Evolutionary conservation across 73 alveolate species (phyloP).

Genomic region (Paraurostyla sp.): DNA sequence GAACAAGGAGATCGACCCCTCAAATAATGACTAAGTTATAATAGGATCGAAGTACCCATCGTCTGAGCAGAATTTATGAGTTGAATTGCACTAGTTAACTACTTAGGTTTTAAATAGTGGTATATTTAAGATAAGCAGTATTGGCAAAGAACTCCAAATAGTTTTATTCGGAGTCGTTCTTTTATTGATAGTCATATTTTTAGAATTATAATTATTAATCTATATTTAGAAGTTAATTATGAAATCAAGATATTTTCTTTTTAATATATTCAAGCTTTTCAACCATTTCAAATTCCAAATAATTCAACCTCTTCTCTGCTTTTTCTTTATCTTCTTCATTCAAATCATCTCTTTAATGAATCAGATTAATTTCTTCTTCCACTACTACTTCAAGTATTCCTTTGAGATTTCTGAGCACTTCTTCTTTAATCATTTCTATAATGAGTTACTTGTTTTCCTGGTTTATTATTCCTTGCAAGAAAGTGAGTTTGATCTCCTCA

Average conservation of each 20-base stretch:
- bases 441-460: not conserved
- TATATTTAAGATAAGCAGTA: no score
- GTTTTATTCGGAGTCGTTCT: no score
- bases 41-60: conserved; percentile 6
- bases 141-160: no score
- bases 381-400: not conserved
- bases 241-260: conserved; percentile 5
- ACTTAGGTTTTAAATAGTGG: no score
- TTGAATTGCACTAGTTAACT: no score
- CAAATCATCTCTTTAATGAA: not conserved
- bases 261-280: conserved; percentile 31
- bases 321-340: not conserved
- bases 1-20: not conserved
- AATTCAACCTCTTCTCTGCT: conserved; percentile 19
- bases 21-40: not conserved
- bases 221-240: no score
- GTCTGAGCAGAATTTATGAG: not conserved
- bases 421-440: not conserved
- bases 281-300: conserved; percentile 24
- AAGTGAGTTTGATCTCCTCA: conserved; percentile 11
- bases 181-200: no score
- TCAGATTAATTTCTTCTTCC: not conserved
- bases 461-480: not conserved
- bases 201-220: no score
- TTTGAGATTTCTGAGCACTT: not conserved